Conservation (phyloP, 495 filamentous ascomycete species). For the Neurospora sp. region DNA sequence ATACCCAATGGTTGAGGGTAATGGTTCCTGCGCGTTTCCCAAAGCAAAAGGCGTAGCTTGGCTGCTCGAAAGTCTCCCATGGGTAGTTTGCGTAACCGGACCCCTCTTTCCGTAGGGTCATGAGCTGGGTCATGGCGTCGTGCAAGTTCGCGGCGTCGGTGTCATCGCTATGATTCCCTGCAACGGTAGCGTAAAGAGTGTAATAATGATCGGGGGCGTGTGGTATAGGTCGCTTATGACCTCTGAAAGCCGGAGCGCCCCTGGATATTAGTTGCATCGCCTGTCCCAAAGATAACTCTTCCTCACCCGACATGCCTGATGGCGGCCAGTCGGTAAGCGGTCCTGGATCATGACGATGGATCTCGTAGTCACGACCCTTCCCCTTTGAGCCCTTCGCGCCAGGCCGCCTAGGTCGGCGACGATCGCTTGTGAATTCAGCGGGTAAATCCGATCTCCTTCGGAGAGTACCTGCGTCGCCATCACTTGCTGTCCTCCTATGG, state of each 20-base stretch:
- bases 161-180: constrained; percentile 35
- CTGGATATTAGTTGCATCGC: constrained; percentile 39
- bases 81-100: constrained; percentile 32
- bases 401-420: constrained; percentile 31
- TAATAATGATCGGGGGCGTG: constrained; percentile 42
- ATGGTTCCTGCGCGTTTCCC: constrained; percentile 49
- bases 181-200: constrained; percentile 36
- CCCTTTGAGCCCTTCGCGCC: constrained; percentile 29
- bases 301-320: constrained; percentile 28
- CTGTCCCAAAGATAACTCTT: constrained; percentile 34
- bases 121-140: constrained; percentile 40
- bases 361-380: constrained; percentile 29
- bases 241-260: constrained; percentile 37
- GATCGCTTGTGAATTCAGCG: constrained; percentile 9
- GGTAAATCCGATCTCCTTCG: constrained; percentile 5
- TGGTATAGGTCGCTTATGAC: constrained; percentile 34
- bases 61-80: constrained; percentile 58
- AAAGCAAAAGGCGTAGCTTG: constrained; percentile 50
- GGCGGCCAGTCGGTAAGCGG: constrained; percentile 41
- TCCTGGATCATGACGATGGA: constrained; percentile 24
- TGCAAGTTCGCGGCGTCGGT: constrained; percentile 35
- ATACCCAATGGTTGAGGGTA: constrained; percentile 50
- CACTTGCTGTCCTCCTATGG: constrained; percentile 5
- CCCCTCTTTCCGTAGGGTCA: constrained; percentile 33
- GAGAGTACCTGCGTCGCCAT: constrained; percentile 2